Evolutionary conservation across 495 filamentous ascomycete genomes (phyloP).

Genomic region (Paragyromitra xinjiangensis): DNA sequence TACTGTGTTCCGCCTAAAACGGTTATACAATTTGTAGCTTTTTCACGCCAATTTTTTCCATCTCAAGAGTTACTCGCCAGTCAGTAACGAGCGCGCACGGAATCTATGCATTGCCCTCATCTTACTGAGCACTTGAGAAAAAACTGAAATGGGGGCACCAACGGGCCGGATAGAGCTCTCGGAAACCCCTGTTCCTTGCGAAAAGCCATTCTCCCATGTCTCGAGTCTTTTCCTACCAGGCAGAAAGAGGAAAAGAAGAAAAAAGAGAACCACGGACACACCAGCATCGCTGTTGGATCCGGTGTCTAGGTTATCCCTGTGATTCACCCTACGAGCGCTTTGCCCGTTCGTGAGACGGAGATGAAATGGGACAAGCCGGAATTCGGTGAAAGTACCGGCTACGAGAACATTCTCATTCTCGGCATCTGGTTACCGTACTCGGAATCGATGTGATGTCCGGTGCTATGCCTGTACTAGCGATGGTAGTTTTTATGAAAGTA

Average conservation of each 20-base stretch:
- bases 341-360: conserved; percentile 37
- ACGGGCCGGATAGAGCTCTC: conserved; percentile 34
- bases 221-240: conserved; percentile 21
- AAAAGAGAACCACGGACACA: conserved; percentile 35
- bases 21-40: conserved; percentile 7
- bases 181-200: conserved; percentile 37
- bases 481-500: conserved; percentile 9
- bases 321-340: conserved; percentile 20
- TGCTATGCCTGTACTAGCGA: conserved; percentile 12
- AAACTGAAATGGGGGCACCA: conserved; percentile 27
- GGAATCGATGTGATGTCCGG: conserved; percentile 32
- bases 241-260: conserved; percentile 9
- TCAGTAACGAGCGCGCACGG: conserved; percentile 22
- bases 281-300: conserved; percentile 33
- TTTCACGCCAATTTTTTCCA: neutral
- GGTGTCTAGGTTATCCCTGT: conserved; percentile 48
- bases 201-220: conserved; percentile 39
- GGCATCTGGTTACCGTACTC: conserved; percentile 32
- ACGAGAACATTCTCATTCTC: neutral
- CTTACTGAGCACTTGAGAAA: conserved; percentile 27
- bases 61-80: conserved; percentile 4
- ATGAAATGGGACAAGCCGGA: conserved; percentile 42
- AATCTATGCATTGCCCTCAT: conserved; percentile 29
- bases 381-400: conserved; percentile 45
- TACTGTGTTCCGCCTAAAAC: neutral